Evolutionary conservation across 257 asterid genomes (phyloP).

Genomic region (Przewalskia tangutica): DNA sequence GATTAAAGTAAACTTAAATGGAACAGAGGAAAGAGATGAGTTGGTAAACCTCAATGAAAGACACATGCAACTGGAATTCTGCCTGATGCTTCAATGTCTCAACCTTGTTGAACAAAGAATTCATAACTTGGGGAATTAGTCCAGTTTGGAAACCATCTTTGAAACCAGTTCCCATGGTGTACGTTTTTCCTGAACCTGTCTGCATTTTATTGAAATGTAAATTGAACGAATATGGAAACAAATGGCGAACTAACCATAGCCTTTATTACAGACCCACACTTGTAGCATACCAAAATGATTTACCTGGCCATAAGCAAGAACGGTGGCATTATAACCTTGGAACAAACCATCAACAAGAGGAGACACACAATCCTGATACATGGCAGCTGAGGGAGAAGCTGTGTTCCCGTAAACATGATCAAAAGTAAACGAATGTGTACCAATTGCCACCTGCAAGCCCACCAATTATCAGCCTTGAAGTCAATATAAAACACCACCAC

Average conservation of each 20-base stretch:
- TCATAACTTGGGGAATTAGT: slow-evolving; percentile 83
- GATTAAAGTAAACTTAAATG: not conserved
- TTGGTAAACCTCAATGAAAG: slow-evolving; percentile 79
- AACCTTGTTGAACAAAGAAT: slow-evolving; percentile 73
- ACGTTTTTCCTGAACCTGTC: slow-evolving; percentile 99
- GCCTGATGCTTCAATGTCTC: slow-evolving; percentile 72
- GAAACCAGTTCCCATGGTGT: slow-evolving; percentile 92
- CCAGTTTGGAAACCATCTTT: slow-evolving; percentile 79
- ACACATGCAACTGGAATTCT: slow-evolving; percentile 87
- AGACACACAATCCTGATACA: slow-evolving; percentile 93
- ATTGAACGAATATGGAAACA: not conserved
- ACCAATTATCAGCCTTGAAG: not conserved
- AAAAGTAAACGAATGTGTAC: slow-evolving; percentile 87
- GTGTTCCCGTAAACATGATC: slow-evolving; percentile 95
- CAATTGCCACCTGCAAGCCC: slow-evolving; percentile 72
- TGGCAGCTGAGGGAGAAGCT: slow-evolving; percentile 62
- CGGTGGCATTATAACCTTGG: slow-evolving; percentile 98
- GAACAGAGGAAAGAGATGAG: not conserved
- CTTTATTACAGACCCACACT: not conserved
- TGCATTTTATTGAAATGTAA: slow-evolving; percentile 29
- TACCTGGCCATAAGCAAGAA: slow-evolving; percentile 99
- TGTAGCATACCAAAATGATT: not conserved
- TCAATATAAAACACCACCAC: not conserved
- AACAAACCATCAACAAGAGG: slow-evolving; percentile 94
- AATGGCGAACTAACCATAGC: not conserved